Evolutionary conservation across 2,329 filamentous ascomycete species (phyloP).

Genomic region (Colletotrichum liaoningense): DNA sequence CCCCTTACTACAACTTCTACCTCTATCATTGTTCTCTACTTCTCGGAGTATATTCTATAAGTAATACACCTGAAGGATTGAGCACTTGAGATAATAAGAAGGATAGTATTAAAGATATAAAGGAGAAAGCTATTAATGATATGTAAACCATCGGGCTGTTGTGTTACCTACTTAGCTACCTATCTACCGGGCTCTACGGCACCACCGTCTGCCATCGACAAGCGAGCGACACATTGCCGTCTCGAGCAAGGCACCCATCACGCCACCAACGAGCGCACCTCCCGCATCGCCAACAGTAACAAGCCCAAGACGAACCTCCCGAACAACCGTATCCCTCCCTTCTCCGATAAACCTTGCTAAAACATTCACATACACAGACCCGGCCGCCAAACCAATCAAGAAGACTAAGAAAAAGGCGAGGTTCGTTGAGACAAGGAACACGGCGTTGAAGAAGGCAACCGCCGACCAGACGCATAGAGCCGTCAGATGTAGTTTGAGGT

Average conservation of each 20-base stretch:
- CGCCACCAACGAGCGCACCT: conserved; percentile 41
- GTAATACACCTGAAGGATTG: too few relatives aligned
- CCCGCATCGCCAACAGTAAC: conserved; percentile 44
- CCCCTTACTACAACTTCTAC: too few relatives aligned
- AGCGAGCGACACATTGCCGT: conserved; percentile 19
- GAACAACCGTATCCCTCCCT: conserved; percentile 32
- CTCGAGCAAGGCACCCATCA: conserved; percentile 42
- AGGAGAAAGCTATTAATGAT: background rate
- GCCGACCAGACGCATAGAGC: conserved; percentile 26
- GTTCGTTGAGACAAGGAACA: conserved; percentile 39
- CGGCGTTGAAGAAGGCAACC: conserved; percentile 38
- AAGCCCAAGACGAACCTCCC: conserved; percentile 44
- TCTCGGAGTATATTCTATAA: too few relatives aligned
- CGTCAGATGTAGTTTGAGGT: conserved; percentile 22
- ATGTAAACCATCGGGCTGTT: too few relatives aligned
- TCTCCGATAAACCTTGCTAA: conserved; percentile 39
- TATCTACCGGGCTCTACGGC: conserved; percentile 3
- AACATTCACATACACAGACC: conserved; percentile 44
- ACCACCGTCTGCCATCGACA: conserved; percentile 14
- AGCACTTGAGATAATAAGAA: too few relatives aligned
- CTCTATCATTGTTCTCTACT: too few relatives aligned
- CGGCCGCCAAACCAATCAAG: conserved; percentile 41
- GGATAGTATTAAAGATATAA: too few relatives aligned
- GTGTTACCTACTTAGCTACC: too few relatives aligned
- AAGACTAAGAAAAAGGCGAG: conserved; percentile 43